Percentiles rank a stretch among this genome's conserved stretches.
Conservation (phyloP, 352 stramenopile genomes). For the Pythium plurisporium region DNA sequence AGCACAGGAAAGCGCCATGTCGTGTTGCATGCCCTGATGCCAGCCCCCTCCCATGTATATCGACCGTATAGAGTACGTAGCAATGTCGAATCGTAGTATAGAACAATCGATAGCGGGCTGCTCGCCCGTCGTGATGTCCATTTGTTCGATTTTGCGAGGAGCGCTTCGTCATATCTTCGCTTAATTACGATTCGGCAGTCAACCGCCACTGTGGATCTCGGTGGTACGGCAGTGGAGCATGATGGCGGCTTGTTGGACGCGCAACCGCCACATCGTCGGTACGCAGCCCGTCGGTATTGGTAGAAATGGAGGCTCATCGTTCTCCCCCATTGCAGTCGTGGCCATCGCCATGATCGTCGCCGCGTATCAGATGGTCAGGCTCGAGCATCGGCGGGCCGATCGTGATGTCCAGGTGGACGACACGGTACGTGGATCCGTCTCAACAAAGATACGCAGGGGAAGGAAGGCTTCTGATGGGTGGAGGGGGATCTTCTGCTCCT, state of each 20-base stretch:
- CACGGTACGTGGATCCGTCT: slow-evolving; percentile 24
- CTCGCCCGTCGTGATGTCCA: background rate
- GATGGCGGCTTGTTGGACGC: background rate
- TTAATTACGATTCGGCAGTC: slow-evolving; percentile 9
- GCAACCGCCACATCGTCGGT: slow-evolving; percentile 12
- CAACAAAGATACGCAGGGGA: background rate
- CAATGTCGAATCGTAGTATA: no score
- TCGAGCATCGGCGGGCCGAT: slow-evolving; percentile 41
- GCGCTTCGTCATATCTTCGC: background rate
- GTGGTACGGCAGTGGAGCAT: no score
- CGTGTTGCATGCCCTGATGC: no score
- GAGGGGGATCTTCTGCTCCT: background rate
- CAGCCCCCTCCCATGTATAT: no score
- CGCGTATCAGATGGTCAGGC: slow-evolving; percentile 51
- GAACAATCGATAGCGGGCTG: background rate
- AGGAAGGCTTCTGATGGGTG: background rate
- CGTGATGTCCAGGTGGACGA: slow-evolving; percentile 30
- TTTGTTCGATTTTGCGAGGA: background rate
- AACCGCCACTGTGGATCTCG: no score
- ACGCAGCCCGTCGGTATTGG: background rate
- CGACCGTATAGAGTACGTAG: no score
- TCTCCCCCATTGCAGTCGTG: slow-evolving; percentile 32
- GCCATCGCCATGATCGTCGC: slow-evolving; percentile 50
- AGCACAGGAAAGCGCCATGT: no score
- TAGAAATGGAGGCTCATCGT: background rate